Evolutionary conservation across 179 eudicot genomes (phyloP).

Genomic region (Silene coronaria): DNA sequence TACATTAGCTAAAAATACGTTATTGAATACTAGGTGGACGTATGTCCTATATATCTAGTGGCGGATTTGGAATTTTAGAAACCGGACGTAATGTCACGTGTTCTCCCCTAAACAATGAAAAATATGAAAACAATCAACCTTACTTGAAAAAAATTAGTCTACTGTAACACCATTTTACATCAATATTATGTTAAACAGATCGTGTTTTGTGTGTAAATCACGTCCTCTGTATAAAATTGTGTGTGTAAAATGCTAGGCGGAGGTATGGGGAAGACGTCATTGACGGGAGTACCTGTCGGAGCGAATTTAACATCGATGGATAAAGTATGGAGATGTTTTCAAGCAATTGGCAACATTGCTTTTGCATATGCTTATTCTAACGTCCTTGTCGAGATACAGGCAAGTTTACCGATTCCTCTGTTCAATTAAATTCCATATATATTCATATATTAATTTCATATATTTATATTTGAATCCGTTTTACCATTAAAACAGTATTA

Average conservation of each 20-base stretch:
- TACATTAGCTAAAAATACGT: too few relatives aligned
- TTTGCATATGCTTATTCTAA: conserved; percentile 70
- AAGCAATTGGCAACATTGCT: conserved; percentile 83
- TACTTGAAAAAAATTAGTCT: too few relatives aligned
- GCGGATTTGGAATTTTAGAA: too few relatives aligned
- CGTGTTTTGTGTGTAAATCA: too few relatives aligned
- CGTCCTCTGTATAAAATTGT: too few relatives aligned
- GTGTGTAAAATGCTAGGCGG: too few relatives aligned
- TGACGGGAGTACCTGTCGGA: conserved; percentile 65
- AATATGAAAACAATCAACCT: too few relatives aligned
- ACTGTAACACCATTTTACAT: too few relatives aligned
- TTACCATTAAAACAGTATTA: background rate
- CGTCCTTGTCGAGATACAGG: conserved; percentile 85
- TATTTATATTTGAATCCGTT: background rate
- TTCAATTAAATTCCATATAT: background rate
- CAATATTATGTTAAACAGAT: too few relatives aligned
- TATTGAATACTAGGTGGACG: conserved; percentile 15
- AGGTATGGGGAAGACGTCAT: conserved; percentile 40
- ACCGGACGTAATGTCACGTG: too few relatives aligned
- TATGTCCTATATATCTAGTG: conserved; percentile 9
- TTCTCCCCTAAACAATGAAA: too few relatives aligned
- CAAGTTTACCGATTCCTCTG: background rate
- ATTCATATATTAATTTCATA: too few relatives aligned
- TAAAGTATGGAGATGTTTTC: conserved; percentile 73
- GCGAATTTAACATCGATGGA: conserved; percentile 50